Evolutionary conservation across 2,329 filamentous ascomycete genomes (phyloP).

Genomic region (Diaporthe ilicicola): DNA sequence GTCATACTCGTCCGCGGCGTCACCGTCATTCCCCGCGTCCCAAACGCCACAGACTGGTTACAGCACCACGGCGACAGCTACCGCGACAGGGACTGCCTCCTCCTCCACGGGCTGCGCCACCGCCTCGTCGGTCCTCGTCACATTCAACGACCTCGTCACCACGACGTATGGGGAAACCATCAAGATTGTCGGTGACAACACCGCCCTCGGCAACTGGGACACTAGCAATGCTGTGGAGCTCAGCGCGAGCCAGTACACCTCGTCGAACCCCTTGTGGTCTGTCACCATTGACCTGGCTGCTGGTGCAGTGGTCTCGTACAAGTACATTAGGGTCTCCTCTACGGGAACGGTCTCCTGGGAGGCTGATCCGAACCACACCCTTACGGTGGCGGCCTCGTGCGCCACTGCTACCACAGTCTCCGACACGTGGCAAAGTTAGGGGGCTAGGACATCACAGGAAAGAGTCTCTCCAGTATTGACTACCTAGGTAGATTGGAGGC

Average conservation of each 20-base stretch:
- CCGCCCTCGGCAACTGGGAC: slow-evolving; percentile 71
- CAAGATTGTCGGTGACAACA: slow-evolving; percentile 68
- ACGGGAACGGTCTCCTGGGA: slow-evolving; percentile 71
- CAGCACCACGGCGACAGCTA: slow-evolving; percentile 37
- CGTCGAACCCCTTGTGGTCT: slow-evolving; percentile 68
- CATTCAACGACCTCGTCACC: slow-evolving; percentile 66
- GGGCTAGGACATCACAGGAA: not conserved
- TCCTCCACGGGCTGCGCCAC: slow-evolving; percentile 48
- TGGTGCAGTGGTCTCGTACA: slow-evolving; percentile 69
- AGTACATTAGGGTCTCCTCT: slow-evolving; percentile 69
- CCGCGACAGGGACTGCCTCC: slow-evolving; percentile 35
- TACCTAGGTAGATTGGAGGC: not conserved
- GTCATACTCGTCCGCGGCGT: slow-evolving; percentile 59
- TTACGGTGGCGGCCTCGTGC: slow-evolving; percentile 46
- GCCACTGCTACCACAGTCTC: slow-evolving; percentile 39
- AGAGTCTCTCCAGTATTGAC: not conserved
- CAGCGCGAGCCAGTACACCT: slow-evolving; percentile 66
- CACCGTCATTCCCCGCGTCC: slow-evolving; percentile 57
- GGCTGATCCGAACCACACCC: slow-evolving; percentile 61
- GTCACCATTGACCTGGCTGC: slow-evolving; percentile 62
- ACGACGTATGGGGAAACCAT: slow-evolving; percentile 71
- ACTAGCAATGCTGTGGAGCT: slow-evolving; percentile 62
- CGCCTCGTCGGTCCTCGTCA: slow-evolving; percentile 62
- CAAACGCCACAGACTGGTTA: slow-evolving; percentile 53
- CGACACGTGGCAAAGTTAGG: slow-evolving; percentile 44